phyloP scores from a whole-genome alignment of 306 rosid genomes.

The Acacia crassicarpa region DNA sequence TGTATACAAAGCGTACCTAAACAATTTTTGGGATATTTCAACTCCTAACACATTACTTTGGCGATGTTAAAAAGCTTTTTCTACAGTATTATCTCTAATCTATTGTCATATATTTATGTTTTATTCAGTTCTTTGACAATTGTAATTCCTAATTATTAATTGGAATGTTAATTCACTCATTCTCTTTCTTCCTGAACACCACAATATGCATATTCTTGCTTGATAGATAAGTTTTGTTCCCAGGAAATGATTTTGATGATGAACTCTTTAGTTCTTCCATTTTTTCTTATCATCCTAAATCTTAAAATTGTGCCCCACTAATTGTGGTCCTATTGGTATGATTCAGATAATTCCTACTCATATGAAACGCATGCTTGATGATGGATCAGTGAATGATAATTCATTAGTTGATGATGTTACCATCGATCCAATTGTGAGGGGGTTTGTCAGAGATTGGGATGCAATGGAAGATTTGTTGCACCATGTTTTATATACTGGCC shows the following conservation, averaged over 20 bases:
- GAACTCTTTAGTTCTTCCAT: neutral
- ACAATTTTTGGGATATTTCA: neutral
- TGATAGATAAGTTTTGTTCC: neutral
- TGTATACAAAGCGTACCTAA: neutral
- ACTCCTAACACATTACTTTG: neutral
- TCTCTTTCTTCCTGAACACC: neutral
- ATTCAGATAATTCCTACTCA: slow-evolving; percentile 84
- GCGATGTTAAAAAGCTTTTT: neutral
- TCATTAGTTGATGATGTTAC: slow-evolving; percentile 50
- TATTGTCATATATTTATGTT: neutral
- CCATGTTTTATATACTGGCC: slow-evolving; percentile 83
- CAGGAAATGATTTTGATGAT: neutral
- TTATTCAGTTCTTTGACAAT: neutral
- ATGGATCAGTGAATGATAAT: slow-evolving; percentile 50
- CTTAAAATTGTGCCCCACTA: slow-evolving; percentile 7
- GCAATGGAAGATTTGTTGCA: slow-evolving; percentile 94
- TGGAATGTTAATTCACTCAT: neutral
- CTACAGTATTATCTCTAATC: neutral
- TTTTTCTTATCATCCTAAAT: neutral
- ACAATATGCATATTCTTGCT: neutral
- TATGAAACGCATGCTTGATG: slow-evolving; percentile 73
- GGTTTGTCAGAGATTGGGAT: slow-evolving; percentile 89
- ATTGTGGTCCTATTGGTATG: slow-evolving; percentile 3
- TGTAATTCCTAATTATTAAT: neutral
- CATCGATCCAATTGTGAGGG: slow-evolving; percentile 79